Evolutionary conservation across 2,329 filamentous ascomycete species (phyloP).

Genomic region (Ophiosphaerella korrae): DNA sequence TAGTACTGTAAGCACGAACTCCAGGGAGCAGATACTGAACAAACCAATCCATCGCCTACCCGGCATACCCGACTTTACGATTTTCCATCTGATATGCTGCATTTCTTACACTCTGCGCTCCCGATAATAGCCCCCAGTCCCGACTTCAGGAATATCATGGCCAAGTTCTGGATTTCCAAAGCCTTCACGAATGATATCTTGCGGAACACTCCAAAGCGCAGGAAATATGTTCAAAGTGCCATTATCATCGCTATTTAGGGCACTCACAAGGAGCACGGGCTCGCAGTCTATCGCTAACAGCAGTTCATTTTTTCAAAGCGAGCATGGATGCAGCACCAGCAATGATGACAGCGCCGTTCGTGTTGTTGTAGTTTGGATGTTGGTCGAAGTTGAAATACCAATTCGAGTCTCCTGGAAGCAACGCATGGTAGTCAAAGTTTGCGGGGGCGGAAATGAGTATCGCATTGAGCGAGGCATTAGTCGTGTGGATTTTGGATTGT

Average conservation of each 20-base stretch:
- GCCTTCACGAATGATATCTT: slow-evolving; percentile 51
- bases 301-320: slow-evolving; percentile 41
- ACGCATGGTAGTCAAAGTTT: slow-evolving; percentile 51
- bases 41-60: background rate
- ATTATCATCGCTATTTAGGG: slow-evolving; percentile 56
- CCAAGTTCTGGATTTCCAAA: slow-evolving; percentile 47
- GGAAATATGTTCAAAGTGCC: slow-evolving; percentile 58
- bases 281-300: slow-evolving; percentile 48
- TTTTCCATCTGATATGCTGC: slow-evolving; percentile 25
- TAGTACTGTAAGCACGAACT: too few relatives aligned
- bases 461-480: slow-evolving; percentile 42
- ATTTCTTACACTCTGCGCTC: slow-evolving; percentile 47
- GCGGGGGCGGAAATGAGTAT: slow-evolving; percentile 49
- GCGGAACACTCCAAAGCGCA: slow-evolving; percentile 48
- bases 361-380: slow-evolving; percentile 51
- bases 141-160: slow-evolving; percentile 44
- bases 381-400: slow-evolving; percentile 58
- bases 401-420: slow-evolving; percentile 49
- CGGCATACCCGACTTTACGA: background rate
- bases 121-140: slow-evolving; percentile 51
- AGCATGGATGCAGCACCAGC: slow-evolving; percentile 60
- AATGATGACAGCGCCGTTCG: slow-evolving; percentile 56
- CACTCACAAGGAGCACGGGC: slow-evolving; percentile 56
- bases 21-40: too few relatives aligned
- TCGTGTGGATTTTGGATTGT: slow-evolving; percentile 47